phyloP scores from a whole-genome alignment of 2,329 filamentous ascomycete species.

The Botrytis hyacinthi region DNA sequence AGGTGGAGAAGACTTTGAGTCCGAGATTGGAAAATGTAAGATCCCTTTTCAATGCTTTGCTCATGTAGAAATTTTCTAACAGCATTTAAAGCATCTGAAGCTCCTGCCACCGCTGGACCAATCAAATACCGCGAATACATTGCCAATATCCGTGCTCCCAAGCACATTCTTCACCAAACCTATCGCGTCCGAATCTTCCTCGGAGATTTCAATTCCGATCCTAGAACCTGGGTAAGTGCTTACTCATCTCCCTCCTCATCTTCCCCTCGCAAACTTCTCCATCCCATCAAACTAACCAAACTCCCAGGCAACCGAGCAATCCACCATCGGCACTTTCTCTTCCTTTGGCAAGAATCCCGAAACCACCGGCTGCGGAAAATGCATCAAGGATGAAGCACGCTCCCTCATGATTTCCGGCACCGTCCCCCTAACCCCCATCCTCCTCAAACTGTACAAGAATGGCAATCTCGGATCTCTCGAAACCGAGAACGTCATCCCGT shows the following conservation, averaged over 20 bases:
- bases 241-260: slow-evolving; percentile 21
- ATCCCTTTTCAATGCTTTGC: not conserved
- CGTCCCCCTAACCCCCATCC: slow-evolving; percentile 41
- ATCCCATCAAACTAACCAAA: not conserved
- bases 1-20: slow-evolving; percentile 29
- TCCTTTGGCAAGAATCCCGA: slow-evolving; percentile 40
- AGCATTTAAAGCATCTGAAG: not conserved
- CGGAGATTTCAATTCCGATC: slow-evolving; percentile 37
- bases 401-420: slow-evolving; percentile 41
- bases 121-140: slow-evolving; percentile 39
- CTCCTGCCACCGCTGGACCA: not conserved
- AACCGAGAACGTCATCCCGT: slow-evolving; percentile 37
- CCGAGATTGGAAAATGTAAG: slow-evolving; percentile 31
- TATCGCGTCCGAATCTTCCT: slow-evolving; percentile 42
- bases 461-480: slow-evolving; percentile 37
- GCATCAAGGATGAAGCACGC: slow-evolving; percentile 35
- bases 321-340: slow-evolving; percentile 44
- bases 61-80: not conserved
- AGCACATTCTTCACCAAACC: slow-evolving; percentile 39
- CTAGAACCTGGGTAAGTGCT: slow-evolving; percentile 33
- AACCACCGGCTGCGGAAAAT: slow-evolving; percentile 39
- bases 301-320: slow-evolving; percentile 23
- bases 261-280: not conserved
- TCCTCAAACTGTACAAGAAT: slow-evolving; percentile 37
- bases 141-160: slow-evolving; percentile 40